A percentile compares a stretch with the other conserved stretches of the same genome.
Conservation (phyloP, 768 basidiomycete genomes). For the Suillus variegatus region DNA sequence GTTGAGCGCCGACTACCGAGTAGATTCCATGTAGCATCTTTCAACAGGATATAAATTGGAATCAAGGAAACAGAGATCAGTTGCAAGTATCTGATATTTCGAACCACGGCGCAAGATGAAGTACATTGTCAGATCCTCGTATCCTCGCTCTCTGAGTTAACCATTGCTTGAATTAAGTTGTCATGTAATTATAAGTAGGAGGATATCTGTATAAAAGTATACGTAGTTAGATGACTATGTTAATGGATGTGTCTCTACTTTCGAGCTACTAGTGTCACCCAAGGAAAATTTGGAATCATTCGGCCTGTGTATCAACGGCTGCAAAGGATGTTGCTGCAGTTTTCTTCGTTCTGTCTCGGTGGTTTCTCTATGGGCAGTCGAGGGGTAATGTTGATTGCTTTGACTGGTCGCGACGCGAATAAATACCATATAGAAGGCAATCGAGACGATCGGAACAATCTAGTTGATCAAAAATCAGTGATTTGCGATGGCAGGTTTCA, state of each 20-base stretch:
- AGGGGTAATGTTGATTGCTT: not conserved
- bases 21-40: not conserved
- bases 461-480: not conserved
- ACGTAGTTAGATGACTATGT: not conserved
- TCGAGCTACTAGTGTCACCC: not conserved
- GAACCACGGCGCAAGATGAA: not conserved
- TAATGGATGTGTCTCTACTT: not conserved
- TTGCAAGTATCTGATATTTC: not conserved
- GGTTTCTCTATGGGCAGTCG: not conserved
- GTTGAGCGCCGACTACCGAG: not conserved
- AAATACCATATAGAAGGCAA: not conserved
- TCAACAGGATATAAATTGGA: not conserved
- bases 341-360: not conserved
- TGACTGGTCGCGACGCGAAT: not conserved
- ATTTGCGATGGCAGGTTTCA: not conserved
- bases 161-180: not conserved
- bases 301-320: not conserved
- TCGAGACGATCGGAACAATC: not conserved
- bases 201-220: not conserved
- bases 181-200: not conserved
- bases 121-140: not conserved
- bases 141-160: not conserved
- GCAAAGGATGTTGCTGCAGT: not conserved
- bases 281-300: not conserved
- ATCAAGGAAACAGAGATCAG: not conserved